Evolutionary conservation across 2,329 filamentous ascomycete genomes (phyloP).

Genomic region (Bipolaris sorokiniana): DNA sequence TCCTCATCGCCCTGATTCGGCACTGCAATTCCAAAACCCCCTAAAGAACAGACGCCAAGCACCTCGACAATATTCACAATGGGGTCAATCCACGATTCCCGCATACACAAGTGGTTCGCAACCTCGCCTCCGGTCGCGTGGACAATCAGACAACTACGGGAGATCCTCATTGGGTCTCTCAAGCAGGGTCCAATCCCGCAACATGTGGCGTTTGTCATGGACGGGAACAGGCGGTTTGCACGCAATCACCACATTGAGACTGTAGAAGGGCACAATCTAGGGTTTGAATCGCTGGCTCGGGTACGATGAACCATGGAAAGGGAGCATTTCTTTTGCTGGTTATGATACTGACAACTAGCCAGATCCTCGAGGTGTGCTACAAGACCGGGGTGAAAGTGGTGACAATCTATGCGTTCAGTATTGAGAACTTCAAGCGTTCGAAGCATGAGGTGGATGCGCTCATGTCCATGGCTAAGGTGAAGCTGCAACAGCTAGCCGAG

Average conservation of each 20-base stretch:
- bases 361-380: slow-evolving; percentile 96
- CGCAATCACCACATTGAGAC: slow-evolving; percentile 91
- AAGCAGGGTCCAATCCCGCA: slow-evolving; percentile 90
- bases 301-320: slow-evolving; percentile 57
- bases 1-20: slow-evolving; percentile 4
- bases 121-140: slow-evolving; percentile 92
- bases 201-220: slow-evolving; percentile 99
- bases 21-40: slow-evolving; percentile 16
- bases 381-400: slow-evolving; percentile 96
- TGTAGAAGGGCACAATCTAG: slow-evolving; percentile 92
- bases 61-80: slow-evolving; percentile 33
- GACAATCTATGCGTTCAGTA: slow-evolving; percentile 97
- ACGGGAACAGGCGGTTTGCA: slow-evolving; percentile 94
- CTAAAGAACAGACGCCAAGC: slow-evolving; percentile 17
- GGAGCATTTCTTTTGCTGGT: neutral
- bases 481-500: slow-evolving; percentile 87
- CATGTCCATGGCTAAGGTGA: slow-evolving; percentile 97
- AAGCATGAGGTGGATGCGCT: slow-evolving; percentile 95
- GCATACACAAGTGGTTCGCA: slow-evolving; percentile 75
- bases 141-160: slow-evolving; percentile 77
- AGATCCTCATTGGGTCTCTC: slow-evolving; percentile 85
- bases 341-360: slow-evolving; percentile 41
- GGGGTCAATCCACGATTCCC: slow-evolving; percentile 64
- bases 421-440: slow-evolving; percentile 97
- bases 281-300: slow-evolving; percentile 90